These are phyloP conservation scores for Aphanomyces invadans DNA, from an alignment of 352 stramenopile species.

Conservation along the genomic window DNA sequence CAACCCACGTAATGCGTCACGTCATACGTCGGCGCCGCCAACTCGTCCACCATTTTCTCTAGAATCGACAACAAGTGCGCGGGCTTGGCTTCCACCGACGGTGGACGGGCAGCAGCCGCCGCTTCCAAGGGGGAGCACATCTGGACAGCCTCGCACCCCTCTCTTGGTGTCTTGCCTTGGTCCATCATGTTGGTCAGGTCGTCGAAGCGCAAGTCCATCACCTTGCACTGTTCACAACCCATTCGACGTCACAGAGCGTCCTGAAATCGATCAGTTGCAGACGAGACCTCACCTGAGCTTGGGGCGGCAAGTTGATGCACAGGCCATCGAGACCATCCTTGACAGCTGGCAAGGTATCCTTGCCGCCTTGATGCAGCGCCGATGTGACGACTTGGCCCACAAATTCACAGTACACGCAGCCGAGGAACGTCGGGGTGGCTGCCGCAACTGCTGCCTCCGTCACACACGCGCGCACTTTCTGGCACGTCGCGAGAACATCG, in stretches of 20 bases:
- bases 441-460: not conserved
- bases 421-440: constrained; percentile 26
- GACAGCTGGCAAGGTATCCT: constrained; percentile 42
- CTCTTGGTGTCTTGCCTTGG: constrained; percentile 48
- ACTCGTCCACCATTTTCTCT: not conserved
- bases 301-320: constrained; percentile 59
- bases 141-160: constrained; percentile 47
- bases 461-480: constrained; percentile 37
- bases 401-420: constrained; percentile 75
- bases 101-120: not conserved
- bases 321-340: constrained; percentile 67
- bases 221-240: constrained; percentile 57
- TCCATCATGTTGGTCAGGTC: constrained; percentile 47
- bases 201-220: constrained; percentile 74
- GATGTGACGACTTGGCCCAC: constrained; percentile 49
- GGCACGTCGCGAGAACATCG: constrained; percentile 45
- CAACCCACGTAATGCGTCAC: not conserved
- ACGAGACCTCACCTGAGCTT: constrained; percentile 31
- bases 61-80: not conserved
- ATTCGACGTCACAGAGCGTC: no score
- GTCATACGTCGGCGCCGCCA: not conserved
- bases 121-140: constrained; percentile 31
- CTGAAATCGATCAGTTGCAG: no score
- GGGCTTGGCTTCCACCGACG: not conserved
- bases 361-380: constrained; percentile 33